Conservation (phyloP, 129 eudicot genomes). For the Flaveria sonorensis region DNA sequence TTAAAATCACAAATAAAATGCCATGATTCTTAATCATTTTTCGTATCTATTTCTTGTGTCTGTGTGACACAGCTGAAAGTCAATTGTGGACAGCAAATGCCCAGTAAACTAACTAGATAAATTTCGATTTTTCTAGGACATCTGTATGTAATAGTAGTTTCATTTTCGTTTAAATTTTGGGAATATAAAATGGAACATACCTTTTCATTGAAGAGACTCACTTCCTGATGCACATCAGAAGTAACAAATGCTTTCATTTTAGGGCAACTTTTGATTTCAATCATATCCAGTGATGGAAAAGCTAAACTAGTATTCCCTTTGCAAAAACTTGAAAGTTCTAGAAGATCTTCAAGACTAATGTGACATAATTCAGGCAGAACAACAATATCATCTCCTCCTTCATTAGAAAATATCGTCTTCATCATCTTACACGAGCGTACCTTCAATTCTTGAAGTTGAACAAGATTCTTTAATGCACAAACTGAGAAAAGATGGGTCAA, state of each 20-base stretch:
- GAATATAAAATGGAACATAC: conserved; percentile 29
- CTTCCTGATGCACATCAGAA: conserved; percentile 33
- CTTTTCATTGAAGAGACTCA: conserved; percentile 43
- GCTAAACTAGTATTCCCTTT: conserved; percentile 29
- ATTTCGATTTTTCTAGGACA: neutral
- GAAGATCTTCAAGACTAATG: conserved; percentile 39
- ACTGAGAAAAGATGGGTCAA: conserved; percentile 38
- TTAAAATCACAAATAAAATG: neutral
- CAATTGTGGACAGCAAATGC: conserved; percentile 5
- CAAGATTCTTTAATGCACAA: conserved; percentile 41
- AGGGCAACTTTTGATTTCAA: conserved; percentile 35
- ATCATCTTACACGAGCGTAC: conserved; percentile 43
- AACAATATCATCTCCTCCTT: conserved; percentile 35
- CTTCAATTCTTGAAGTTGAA: conserved; percentile 43
- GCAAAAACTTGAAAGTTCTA: conserved; percentile 34
- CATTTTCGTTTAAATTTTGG: neutral
- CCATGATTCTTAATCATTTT: neutral
- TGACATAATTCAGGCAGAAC: conserved; percentile 34
- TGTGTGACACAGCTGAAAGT: neutral
- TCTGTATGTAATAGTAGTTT: neutral
- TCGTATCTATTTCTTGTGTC: neutral
- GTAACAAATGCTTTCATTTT: conserved; percentile 37
- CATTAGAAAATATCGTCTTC: conserved; percentile 33
- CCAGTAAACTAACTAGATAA: neutral
- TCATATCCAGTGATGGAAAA: conserved; percentile 38